Percentiles rank a stretch among this genome's conserved stretches.
phyloP scores from a whole-genome alignment of 805 yeast species.

The Kuraishia borneana region DNA sequence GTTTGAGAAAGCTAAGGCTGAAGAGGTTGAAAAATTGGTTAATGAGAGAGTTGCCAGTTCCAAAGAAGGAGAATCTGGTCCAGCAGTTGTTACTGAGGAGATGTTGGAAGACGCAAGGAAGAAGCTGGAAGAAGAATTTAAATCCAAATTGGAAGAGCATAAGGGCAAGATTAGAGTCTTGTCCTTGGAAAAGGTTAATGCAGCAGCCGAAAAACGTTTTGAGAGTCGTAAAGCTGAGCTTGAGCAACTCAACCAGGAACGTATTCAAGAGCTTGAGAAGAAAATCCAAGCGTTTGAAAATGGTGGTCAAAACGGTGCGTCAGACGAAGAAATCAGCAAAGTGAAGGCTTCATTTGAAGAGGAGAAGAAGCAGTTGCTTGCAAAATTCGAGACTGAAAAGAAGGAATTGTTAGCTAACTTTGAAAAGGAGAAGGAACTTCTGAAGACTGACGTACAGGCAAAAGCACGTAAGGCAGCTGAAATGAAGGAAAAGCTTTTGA shows the following conservation, averaged over 20 bases:
- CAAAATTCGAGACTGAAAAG: slow-evolving; percentile 12
- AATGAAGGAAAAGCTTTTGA: not conserved
- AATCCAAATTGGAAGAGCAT: slow-evolving; percentile 2
- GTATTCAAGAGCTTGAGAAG: slow-evolving; percentile 9
- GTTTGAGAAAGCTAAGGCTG: slow-evolving; percentile 6
- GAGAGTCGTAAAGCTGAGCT: slow-evolving; percentile 23
- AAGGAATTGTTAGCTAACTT: slow-evolving; percentile 9
- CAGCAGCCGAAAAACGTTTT: slow-evolving; percentile 18
- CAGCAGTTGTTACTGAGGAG: not conserved
- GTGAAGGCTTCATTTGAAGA: slow-evolving; percentile 8
- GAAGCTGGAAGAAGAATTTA: not conserved
- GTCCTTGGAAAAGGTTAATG: slow-evolving; percentile 6
- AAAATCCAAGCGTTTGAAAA: slow-evolving; percentile 3
- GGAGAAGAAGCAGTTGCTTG: slow-evolving; percentile 10
- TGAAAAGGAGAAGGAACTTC: slow-evolving; percentile 9
- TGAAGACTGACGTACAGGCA: not conserved
- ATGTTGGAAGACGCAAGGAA: not conserved
- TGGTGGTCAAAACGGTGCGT: too few relatives aligned
- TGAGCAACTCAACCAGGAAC: slow-evolving; percentile 13
- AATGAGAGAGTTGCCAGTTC: not conserved
- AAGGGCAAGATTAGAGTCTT: slow-evolving; percentile 3
- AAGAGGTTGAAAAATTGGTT: slow-evolving; percentile 5
- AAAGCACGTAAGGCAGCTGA: not conserved
- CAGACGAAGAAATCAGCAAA: slow-evolving; percentile 6
- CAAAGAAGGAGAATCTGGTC: not conserved